Evolutionary conservation across 371 early-diverging fungal genomes (phyloP), one percentile per base, ranked within the genome.

Genomic region (Mortierella sp.): DNA sequence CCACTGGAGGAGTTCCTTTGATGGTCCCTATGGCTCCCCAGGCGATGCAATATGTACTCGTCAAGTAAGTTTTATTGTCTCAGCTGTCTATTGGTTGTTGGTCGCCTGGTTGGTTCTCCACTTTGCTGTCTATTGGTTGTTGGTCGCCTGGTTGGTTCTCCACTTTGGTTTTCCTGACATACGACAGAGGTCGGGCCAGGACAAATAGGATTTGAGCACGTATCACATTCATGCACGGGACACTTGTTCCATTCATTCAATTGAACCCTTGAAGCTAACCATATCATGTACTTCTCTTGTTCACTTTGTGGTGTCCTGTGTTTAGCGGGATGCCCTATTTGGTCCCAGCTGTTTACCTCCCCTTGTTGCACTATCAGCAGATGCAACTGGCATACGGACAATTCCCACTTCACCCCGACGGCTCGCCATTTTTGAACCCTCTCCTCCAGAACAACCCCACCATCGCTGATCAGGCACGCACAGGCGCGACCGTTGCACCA

Each of bases 251-350:
- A 69, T 34, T 41, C 61, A 64, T 34, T 3, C 31, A 19, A 34
- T 19, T 31, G 31, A 55, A 53, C 70, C 66, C 67, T 26, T 44
- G 55, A 53, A 8, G 47, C 68, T 65, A 64, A 68, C 52, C 1
- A 50, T 50, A 19, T 47, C 8, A 14, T 31, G 6, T 68, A 19
- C 44, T 66, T 66, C 26, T 41, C 39, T 41, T 66, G 37, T 10
- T 50, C 6, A 6, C 11, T 29, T 41, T 29, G 43, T 50, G 34
- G 7, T 10, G 5, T 65, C 43, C 0, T 16, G 31, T 22, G 4
- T n/a, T 34, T 69, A 81, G 82, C 52, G 82, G 82, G 9, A 73
- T 81, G 77, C 82, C 82, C 31, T 81, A 81, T 55, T 64, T 81
- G 70, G 66, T 71, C 14, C 82, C 82, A 45, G 73, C 81, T 19